phyloP scores from a whole-genome alignment of 805 yeast genomes.

The Candida orba region DNA sequence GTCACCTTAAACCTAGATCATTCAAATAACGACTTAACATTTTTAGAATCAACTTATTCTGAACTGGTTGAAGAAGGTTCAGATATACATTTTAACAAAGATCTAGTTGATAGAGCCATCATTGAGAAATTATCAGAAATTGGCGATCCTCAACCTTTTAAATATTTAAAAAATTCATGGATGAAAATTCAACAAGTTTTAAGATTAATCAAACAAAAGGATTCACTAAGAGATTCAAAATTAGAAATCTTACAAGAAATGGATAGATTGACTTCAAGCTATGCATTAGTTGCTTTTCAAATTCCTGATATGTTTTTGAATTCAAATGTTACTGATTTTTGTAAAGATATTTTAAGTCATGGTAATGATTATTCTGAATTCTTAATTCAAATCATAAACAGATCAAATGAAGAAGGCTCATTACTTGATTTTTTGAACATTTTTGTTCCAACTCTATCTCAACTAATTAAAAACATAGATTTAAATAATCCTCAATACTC shows the following conservation, averaged over 20 bases:
- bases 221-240: slow-evolving; percentile 32
- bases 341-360: slow-evolving; percentile 24
- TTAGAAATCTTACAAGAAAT: slow-evolving; percentile 38
- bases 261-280: slow-evolving; percentile 45
- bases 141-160: slow-evolving; percentile 41
- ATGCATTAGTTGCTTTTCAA: slow-evolving; percentile 63
- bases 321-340: slow-evolving; percentile 21
- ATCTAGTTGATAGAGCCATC: slow-evolving; percentile 40
- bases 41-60: slow-evolving; percentile 19
- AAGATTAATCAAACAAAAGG: slow-evolving; percentile 36
- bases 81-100: slow-evolving; percentile 14
- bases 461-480: slow-evolving; percentile 30
- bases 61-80: slow-evolving; percentile 18
- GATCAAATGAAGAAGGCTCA: slow-evolving; percentile 62
- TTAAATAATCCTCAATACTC: slow-evolving; percentile 46
- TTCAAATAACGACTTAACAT: slow-evolving; percentile 5
- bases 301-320: slow-evolving; percentile 45
- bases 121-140: slow-evolving; percentile 50
- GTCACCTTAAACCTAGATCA: slow-evolving; percentile 18
- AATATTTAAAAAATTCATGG: slow-evolving; percentile 43
- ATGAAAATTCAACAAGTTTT: slow-evolving; percentile 31
- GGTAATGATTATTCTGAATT: slow-evolving; percentile 35
- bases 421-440: slow-evolving; percentile 51
- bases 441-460: slow-evolving; percentile 35
- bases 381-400: slow-evolving; percentile 46